These are phyloP conservation scores for Harringtonia lauricola DNA, from an alignment of 2,329 filamentous ascomycete species.

Conservation along the genomic window DNA sequence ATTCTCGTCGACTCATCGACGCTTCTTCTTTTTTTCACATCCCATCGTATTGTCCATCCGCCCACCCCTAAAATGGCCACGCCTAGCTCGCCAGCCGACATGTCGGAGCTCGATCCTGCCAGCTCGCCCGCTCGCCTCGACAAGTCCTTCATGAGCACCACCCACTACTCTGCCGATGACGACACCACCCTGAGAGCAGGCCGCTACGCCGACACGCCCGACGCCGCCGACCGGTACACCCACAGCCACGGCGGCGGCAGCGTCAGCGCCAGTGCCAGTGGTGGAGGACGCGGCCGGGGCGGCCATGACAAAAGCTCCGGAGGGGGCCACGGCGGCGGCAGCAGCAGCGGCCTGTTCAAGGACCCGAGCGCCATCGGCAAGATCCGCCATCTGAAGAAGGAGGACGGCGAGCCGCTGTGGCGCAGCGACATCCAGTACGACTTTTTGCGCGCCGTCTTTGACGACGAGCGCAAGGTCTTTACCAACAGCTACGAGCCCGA, in stretches of 20 bases:
- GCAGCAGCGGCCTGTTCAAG: constrained; percentile 23
- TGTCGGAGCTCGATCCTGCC: constrained; percentile 33
- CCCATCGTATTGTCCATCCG: too few species aligned
- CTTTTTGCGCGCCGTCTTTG: constrained; percentile 70
- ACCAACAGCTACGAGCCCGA: constrained; percentile 75
- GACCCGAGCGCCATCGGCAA: constrained; percentile 44
- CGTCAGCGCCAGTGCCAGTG: constrained; percentile 1
- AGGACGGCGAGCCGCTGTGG: constrained; percentile 81
- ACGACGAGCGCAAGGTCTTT: constrained; percentile 65
- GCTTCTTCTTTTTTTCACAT: not conserved
- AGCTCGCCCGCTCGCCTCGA: constrained; percentile 33
- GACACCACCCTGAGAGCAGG: constrained; percentile 18
- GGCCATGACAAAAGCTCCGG: constrained; percentile 21
- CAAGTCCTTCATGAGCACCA: constrained; percentile 36
- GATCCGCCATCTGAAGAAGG: constrained; percentile 77
- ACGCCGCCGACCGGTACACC: constrained; percentile 20
- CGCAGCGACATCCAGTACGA: constrained; percentile 81
- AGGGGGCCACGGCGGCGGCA: constrained; percentile 14
- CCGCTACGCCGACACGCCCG: constrained; percentile 31
- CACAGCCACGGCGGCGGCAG: constrained; percentile 14
- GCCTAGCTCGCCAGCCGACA: constrained; percentile 26
- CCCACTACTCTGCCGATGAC: constrained; percentile 36
- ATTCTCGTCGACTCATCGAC: not conserved
- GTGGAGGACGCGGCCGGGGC: constrained; percentile 13
- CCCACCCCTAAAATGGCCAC: constrained; percentile 17